These are phyloP conservation scores for Prunus padus DNA, from an alignment of 306 rosid genomes.

Conservation along the genomic window DNA sequence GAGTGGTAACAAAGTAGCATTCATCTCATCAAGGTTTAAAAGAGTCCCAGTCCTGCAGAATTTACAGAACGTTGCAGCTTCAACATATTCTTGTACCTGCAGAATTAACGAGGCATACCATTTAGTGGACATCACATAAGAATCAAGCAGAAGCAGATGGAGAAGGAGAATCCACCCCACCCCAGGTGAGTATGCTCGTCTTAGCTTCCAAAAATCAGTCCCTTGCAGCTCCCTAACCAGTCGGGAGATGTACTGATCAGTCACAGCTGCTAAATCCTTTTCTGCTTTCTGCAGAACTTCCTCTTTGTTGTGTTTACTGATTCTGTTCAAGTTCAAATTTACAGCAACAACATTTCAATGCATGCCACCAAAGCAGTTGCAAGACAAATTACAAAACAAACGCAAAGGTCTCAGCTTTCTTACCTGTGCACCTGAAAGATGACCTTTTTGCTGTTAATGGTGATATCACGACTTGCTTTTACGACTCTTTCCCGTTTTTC, in stretches of 20 bases:
- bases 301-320: conserved; percentile 73
- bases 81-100: conserved; percentile 93
- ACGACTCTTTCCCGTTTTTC: conserved; percentile 92
- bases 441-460: conserved; percentile 95
- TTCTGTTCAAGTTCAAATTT: conserved; percentile 41
- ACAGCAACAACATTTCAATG: not conserved
- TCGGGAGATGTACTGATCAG: conserved; percentile 52
- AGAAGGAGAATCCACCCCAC: conserved; percentile 63
- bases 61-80: conserved; percentile 87
- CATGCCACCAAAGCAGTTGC: not conserved
- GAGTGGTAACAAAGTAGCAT: conserved; percentile 62
- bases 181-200: conserved; percentile 98
- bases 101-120: conserved; percentile 23
- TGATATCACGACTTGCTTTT: conserved; percentile 91
- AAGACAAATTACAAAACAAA: not conserved
- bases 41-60: conserved; percentile 88
- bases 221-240: conserved; percentile 81
- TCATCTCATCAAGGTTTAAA: conserved; percentile 82
- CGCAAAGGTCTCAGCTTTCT: not conserved
- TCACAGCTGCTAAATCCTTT: conserved; percentile 77
- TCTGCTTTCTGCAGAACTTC: conserved; percentile 89
- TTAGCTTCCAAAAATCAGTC: conserved; percentile 95
- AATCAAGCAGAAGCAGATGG: not conserved
- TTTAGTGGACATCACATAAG: conserved; percentile 8
- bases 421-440: conserved; percentile 98